Evolutionary conservation across 805 yeast genomes (phyloP), one percentile per base, ranked within the genome.

Genomic region (Starmerella khaoyaiensis): DNA sequence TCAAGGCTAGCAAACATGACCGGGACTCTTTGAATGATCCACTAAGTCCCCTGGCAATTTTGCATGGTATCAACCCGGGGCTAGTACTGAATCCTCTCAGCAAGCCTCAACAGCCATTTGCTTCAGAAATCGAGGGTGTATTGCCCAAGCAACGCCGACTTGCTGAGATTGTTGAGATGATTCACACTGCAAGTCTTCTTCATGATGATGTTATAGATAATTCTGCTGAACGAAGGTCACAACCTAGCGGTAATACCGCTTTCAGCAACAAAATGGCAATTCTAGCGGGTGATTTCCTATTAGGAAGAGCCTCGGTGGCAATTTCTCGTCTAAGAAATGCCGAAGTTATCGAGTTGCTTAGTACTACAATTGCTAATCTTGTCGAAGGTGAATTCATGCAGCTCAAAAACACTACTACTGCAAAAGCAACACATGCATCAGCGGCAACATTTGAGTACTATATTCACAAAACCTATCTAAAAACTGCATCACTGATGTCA

Each of bases 381-480:
- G 97, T 90, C 1, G 98, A 90, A 62, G 98, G 98, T 35, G 98
- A 90, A 62, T 87, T 90, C 57, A 90, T 90, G 97, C 98, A 90
- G 62, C 71, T 90, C 64, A 86, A 87, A 51, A 90, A 90, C 60
- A 83, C 95, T 0, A 90, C 86, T 6, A 62, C 79, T 28, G 55
- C 56, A 42, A 47, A 50, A 2, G 68, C 76, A 16, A 32, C 28
- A 11, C 55, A 62, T 38, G 82, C 79, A 41, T 56, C 55, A 31
- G 44, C 54, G 21, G 67, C 62, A n/a, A 93, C 94, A 2, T 90
- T 90, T 58, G 93, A 90, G 53, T 87, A 90, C 60, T 90, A 90
- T 55, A 64, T 84, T 39, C 97, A 87, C 62, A 90, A 90, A 58
- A 87, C 98, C 0, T 90, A 90, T 57, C 67, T 90, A 50, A 90